Evolutionary conservation across 1,284 basidiomycete species (phyloP).

Genomic region (Uromyces viciae-fabae): DNA sequence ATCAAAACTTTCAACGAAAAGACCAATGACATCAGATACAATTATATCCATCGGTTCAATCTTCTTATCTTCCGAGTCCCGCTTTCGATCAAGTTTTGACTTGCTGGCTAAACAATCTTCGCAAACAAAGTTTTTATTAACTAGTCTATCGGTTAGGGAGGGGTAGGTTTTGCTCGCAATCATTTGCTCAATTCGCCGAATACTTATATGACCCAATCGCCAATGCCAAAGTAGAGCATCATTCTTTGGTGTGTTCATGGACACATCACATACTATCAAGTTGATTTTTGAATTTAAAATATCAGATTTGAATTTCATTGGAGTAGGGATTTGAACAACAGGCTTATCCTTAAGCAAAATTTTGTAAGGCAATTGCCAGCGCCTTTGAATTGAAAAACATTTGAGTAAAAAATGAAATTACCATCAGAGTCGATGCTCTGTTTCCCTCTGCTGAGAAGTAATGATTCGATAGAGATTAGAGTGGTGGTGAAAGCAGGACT

Average conservation of each 20-base stretch:
- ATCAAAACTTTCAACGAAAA: background rate
- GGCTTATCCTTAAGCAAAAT: too few species aligned
- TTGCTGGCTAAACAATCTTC: conserved; percentile 24
- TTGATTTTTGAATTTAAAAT: too few species aligned
- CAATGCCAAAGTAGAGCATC: conserved; percentile 29
- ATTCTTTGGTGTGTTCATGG: background rate
- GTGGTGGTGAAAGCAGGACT: background rate
- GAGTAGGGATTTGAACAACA: too few species aligned
- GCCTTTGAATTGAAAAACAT: background rate
- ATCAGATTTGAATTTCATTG: too few species aligned
- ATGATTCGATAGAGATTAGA: background rate
- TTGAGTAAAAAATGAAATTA: background rate
- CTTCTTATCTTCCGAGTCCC: background rate
- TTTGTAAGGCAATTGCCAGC: background rate
- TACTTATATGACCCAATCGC: conserved; percentile 8
- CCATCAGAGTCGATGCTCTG: background rate
- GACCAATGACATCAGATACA: conserved; percentile 28
- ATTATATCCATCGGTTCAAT: background rate
- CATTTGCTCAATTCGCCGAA: conserved; percentile 1
- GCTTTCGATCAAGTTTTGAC: background rate
- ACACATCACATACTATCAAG: too few species aligned
- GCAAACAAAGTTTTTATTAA: conserved; percentile 17
- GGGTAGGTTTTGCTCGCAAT: background rate
- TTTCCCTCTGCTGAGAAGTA: background rate
- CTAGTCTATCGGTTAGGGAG: background rate